Conservation (phyloP, 139 green algal genomes). For the Ulvella scutata region DNA sequence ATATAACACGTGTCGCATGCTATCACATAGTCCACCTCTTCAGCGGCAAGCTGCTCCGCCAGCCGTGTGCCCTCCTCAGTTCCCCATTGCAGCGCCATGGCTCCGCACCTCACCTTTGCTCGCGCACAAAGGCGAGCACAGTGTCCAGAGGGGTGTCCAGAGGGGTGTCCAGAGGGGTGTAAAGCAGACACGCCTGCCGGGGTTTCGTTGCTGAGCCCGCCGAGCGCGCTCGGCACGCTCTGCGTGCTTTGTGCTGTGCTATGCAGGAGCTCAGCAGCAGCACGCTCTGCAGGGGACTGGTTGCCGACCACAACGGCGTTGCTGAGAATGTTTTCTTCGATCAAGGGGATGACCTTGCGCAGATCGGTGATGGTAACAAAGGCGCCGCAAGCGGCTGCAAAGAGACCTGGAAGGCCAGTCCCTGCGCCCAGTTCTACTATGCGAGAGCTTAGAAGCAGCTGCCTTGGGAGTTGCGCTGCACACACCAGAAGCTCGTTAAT, state of each 20-base stretch:
- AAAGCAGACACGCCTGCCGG: too few relatives aligned
- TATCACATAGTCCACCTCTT: not conserved
- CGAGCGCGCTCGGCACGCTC: too few relatives aligned
- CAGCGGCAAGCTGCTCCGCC: not conserved
- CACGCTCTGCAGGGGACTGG: too few relatives aligned
- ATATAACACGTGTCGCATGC: not conserved
- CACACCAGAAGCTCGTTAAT: too few relatives aligned
- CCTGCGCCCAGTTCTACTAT: not conserved
- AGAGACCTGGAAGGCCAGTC: not conserved
- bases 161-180: too few relatives aligned
- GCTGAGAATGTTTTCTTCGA: not conserved
- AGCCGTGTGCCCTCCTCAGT: not conserved
- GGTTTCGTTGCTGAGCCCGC: too few relatives aligned
- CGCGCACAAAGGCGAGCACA: too few relatives aligned
- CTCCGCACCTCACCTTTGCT: too few relatives aligned
- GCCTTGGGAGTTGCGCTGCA: not conserved
- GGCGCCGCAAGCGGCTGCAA: not conserved
- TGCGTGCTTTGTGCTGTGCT: too few relatives aligned
- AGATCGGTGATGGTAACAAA: not conserved
- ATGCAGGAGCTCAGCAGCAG: too few relatives aligned
- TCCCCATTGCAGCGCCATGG: conserved; percentile 1
- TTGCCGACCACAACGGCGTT: not conserved
- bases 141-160: too few relatives aligned
- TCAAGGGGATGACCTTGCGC: not conserved
- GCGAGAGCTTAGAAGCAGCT: not conserved